phyloP scores from a whole-genome alignment of 805 yeast genomes.

The fission yeast (Schizosaccharomyces pombe) region DNA sequence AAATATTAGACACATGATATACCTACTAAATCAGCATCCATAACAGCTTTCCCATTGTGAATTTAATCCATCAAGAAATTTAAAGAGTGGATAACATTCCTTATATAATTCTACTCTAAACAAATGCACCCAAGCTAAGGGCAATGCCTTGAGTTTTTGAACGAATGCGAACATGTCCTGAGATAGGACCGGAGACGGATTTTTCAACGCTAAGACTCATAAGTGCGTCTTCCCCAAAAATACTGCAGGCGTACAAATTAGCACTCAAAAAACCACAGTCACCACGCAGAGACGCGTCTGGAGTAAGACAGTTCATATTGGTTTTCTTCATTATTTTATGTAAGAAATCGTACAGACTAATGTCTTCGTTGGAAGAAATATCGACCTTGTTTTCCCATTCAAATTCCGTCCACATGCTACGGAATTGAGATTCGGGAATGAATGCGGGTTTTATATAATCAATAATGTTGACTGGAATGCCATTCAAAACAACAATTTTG shows the following conservation, averaged over 20 bases:
- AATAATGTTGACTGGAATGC: conserved; percentile 88
- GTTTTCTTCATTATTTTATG: conserved; percentile 58
- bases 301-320: conserved; percentile 82
- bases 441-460: conserved; percentile 92
- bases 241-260: conserved; percentile 70
- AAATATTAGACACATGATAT: too few relatives aligned
- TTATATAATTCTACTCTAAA: background rate
- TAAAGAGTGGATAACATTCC: too few relatives aligned
- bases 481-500: conserved; percentile 75
- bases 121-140: conserved; percentile 59
- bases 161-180: conserved; percentile 89
- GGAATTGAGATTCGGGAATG: conserved; percentile 70
- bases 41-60: too few relatives aligned
- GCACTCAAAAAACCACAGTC: conserved; percentile 81
- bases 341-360: conserved; percentile 52
- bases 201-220: conserved; percentile 88
- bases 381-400: conserved; percentile 98
- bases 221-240: conserved; percentile 93
- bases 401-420: conserved; percentile 96
- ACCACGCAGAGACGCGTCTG: conserved; percentile 48
- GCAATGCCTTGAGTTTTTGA: conserved; percentile 97
- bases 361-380: conserved; percentile 38
- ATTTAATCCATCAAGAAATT: too few relatives aligned
- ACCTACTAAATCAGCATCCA: too few relatives aligned
- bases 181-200: conserved; percentile 45